Evolutionary conservation across 345 rosid species (phyloP), one percentile per base, ranked within the genome.

Genomic region (Syzygium aqueum): DNA sequence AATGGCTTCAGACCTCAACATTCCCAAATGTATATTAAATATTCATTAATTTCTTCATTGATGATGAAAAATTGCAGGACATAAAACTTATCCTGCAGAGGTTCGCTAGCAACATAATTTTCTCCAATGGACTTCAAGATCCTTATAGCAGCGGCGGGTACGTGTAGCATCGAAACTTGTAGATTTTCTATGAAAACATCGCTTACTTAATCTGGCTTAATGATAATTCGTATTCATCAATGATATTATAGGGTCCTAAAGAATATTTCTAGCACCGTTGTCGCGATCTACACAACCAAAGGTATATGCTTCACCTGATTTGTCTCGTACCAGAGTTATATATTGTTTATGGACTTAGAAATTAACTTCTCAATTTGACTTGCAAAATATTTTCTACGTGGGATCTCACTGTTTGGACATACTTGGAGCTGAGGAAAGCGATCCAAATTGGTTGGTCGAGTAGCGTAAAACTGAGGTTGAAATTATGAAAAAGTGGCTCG

Each of bases 111-210:
- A 94, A 94, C 88, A 92, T 94, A 84, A 94, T 94, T 84, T 94
- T 94, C 92, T 94, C 96, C 8, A 93, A 93, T 30, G 94, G 96
- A 50, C 89, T 93, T 5, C 84, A 87, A 86, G 96, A 94, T 92
- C 96, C 96, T 84, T 92, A 92, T 22, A 93, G 94, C 85, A 88
- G 90, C 54, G 93, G 94, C 91, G 94, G 96, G 96, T 93, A 93
- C 10, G 43, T 9, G 37, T 14, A 43, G 27, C 27, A 49, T 17
- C 37, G 14, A 50, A 86, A 40, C 82, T 37, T 10, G 10, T 19
- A 9, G 6, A 37, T 73, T 40, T 53, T 28, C 49, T 84, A 33
- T 33, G 49, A 25, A 82, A 37, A 33, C 8, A 49, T 19, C 49
- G 16, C 5, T 84, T 51, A 53, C n/a, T 84, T 53, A 8, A 25